Evolutionary conservation across 2,329 filamentous ascomycete genomes (phyloP), one percentile per base, ranked within the genome.

Genomic region (Stachybotrys elegans): DNA sequence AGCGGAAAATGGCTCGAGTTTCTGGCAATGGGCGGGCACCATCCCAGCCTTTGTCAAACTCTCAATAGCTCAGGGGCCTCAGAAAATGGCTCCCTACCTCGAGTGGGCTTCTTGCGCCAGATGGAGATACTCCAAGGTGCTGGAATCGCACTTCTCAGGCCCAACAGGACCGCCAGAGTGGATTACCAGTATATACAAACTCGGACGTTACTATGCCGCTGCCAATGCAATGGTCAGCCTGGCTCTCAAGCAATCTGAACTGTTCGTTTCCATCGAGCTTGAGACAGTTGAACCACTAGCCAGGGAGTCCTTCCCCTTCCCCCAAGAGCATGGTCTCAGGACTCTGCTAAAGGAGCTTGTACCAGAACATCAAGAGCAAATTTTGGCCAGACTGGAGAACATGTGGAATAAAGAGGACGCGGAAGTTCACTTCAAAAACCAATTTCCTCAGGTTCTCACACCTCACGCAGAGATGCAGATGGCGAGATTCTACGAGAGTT

Each of bases 391-490:
- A 31, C 17, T 19, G n/a, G 38, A 22, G 14, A 31, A 44, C 2
- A 16, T 31, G 25, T 43, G 5, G 39, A 3, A 2, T n/a, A 42
- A 20, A 8, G 6, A 12, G 6, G 31, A 48, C 11, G 6, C 32
- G 20, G 48, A 51, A 35, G 7, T 6, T 8, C 19, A 29, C 20
- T 45, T 63, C 5, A 52, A 53, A 14, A 32, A 20, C 17, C 48
- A 52, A 16, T 62, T 51, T 34, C 43, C 12, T 5, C n/a, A 49
- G 22, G 40, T 42, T 3, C 50, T 62, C 1, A 58, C 55, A 1
- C 45, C 60, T 1, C 60, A 64, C 40, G 61, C 60, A 2, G 59
- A 64, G 42, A 57, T 63, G 51, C 61, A 64, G 43, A 42, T 63
- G 5, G 22, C 60, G 43, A 48, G 40, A 2, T 64, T 62, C 21